phyloP scores from a whole-genome alignment of 75 land plant genomes.

The Cryptomeria japonica region DNA sequence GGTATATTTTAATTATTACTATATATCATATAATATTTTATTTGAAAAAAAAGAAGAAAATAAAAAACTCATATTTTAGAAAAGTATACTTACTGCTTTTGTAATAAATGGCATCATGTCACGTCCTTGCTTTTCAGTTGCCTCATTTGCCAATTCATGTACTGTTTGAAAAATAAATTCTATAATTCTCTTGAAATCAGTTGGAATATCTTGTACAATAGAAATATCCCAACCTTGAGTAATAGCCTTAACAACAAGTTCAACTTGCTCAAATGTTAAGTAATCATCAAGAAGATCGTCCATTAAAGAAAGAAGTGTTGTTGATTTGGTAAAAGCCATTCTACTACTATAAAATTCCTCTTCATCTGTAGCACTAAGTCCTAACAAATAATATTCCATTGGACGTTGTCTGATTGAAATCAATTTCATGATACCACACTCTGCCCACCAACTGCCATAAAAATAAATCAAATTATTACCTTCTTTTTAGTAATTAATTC shows the following conservation, averaged over 20 bases:
- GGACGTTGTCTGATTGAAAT: not conserved
- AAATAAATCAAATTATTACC: no score
- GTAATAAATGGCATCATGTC: not conserved
- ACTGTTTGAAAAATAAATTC: not conserved
- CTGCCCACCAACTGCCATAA: not conserved
- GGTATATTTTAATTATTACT: no score
- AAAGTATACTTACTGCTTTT: not conserved
- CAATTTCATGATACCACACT: not conserved
- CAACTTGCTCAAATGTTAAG: not conserved
- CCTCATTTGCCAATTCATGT: not conserved
- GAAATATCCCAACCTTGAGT: not conserved
- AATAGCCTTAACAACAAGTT: not conserved
- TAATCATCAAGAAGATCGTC: not conserved
- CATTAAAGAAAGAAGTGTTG: not conserved
- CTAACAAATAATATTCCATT: not conserved
- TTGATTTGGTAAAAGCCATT: not conserved
- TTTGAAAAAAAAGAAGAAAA: no score
- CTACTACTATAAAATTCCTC: not conserved
- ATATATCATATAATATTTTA: no score
- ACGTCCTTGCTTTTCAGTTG: not conserved
- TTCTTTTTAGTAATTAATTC: no score
- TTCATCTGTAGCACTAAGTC: not conserved
- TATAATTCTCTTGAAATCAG: no score
- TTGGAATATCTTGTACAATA: not conserved
- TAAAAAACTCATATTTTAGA: no score